Evolutionary conservation across 495 filamentous ascomycete genomes (phyloP), one percentile per base, ranked within the genome.

Genomic region (Penicillium canescens): DNA sequence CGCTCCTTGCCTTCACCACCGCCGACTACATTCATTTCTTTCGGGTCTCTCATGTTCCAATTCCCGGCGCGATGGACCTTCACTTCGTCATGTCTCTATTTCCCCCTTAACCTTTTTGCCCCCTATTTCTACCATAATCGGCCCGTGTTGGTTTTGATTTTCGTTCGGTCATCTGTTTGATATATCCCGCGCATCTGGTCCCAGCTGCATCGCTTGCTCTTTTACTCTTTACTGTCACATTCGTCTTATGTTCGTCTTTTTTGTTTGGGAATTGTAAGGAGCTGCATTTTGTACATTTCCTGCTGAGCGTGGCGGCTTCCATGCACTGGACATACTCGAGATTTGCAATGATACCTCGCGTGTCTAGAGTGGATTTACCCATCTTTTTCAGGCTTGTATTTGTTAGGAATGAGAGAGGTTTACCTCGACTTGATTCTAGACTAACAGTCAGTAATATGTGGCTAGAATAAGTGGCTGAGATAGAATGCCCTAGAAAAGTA

Each of bases 61-160:
- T 54, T 61, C 61, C 61, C 61, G 61, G 63, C 60, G 55, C 60
- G 61, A 59, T 64, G 57, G 57, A 66, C 54, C 26, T 63, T 63
- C 53, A 38, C 52, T 61, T 61, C 59, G 52, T 54, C 60, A 66
- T 66, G 56, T 63, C 48, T 56, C 57, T 63, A 65, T 65, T 65
- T 45, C 56, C 41, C 46, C 39, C 26, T 60, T 63, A 38, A 40
- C 41, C 33, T 51, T 50, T 44, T 49, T 48, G 35, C 36, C 31
- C 12, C 31, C 33, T 34, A 39, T 48, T 38, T 36, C 42, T 14
- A 11, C 33, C 13, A 39, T 54, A 53, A 58, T 54, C 54, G 33
- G 51, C 47, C 48, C 52, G 35, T 54, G 28, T 46, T 42, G 40
- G 50, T 46, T 59, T 34, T 52, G 37, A 37, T 56, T 48, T 52